Evolutionary conservation across 2,329 filamentous ascomycete species (phyloP), one percentile per base, ranked within the genome.

Genomic region (Botrytis medusae): DNA sequence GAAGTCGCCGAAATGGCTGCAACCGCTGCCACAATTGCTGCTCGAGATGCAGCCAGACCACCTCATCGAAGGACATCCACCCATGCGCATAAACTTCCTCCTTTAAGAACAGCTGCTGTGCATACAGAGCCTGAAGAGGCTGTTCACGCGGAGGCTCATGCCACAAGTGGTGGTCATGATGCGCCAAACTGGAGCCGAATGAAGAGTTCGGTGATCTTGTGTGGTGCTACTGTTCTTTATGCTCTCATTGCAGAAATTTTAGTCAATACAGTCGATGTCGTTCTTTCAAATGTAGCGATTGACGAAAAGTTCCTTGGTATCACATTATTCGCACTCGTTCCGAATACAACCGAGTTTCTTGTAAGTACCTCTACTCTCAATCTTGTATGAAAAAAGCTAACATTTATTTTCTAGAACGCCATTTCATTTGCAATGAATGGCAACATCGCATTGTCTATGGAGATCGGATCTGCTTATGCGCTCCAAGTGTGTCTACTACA

Each of bases 391-490:
- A 32, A 46, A 71, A 70, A 68, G 54, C 77, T 80, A 72, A 80
- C 70, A 57, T 72, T 6, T 18, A 44, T 63, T 57, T 54, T 71
- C 1, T 69, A 80, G 91, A 99, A 99, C 83, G 96, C 95, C 81
- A 99, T 99, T 74, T 98, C 95, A 0, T 99, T 99, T 82, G 96
- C 96, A 71, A 99, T 99, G 95, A 98, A 99, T 80, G 96, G 96
- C 74, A 99, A 99, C 82, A 98, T 99, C 82, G 96, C 96, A 0
- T 85, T 99, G 29, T 98, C 94, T 54, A 99, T 99, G 96, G 96
- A 99, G 81, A 99, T 99, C 78, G 96, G 96, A 77, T 98, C 95
- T 0, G 95, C 95, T 2, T 99, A 99, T 81, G 96, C 96, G 2
- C 86, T 99, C 61, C 96, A 99, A 83, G 96, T 99, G 68, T 98